Evolutionary conservation across 1,139 yeast genomes (phyloP), one percentile per base, ranked within the genome.

Genomic region (Maudiozyma humilis): DNA sequence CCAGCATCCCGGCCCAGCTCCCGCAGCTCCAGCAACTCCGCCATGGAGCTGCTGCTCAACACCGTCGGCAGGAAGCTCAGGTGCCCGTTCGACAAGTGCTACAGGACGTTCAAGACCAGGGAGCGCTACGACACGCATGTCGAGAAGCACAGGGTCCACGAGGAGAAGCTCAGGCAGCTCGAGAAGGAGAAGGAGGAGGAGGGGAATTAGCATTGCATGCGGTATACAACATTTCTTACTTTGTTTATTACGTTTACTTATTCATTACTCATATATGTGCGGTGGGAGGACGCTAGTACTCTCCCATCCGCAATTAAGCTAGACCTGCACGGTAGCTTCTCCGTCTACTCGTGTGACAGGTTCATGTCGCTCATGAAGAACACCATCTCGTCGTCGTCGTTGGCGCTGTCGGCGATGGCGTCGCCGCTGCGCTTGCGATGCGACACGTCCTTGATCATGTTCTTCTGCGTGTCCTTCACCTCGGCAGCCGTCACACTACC

Each of bases 281-380:
- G 10, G 14, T 2, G n/a, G n/a, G n/a, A n/a, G n/a, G n/a, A n/a
- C n/a, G n/a, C n/a, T n/a, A n/a, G n/a, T n/a, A n/a, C n/a, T n/a
- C n/a, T n/a, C n/a, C n/a, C n/a, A n/a, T n/a, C n/a, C n/a, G n/a
- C n/a, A n/a, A n/a, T n/a, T n/a, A n/a, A n/a, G n/a, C n/a, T n/a
- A n/a, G n/a, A n/a, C n/a, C n/a, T n/a, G n/a, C n/a, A n/a, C n/a
- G n/a, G 12, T n/a, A n/a, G n/a, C n/a, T n/a, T n/a, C n/a, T n/a
- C n/a, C 15, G 18, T 41, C 16, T 19, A 35, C 23, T 35, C 38
- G 15, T 55, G 51, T 3, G 60, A 49, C 31, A 61, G 50, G 48
- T 82, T 79, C 91, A 84, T 84, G 57, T 86, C 95, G 60, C 95
- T 86, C 94, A 87, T 85, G 27, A 93, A 82, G 63, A 87, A 87